phyloP scores from a whole-genome alignment of 2,329 filamentous ascomycete species.

The Cladorrhinum sp. region DNA sequence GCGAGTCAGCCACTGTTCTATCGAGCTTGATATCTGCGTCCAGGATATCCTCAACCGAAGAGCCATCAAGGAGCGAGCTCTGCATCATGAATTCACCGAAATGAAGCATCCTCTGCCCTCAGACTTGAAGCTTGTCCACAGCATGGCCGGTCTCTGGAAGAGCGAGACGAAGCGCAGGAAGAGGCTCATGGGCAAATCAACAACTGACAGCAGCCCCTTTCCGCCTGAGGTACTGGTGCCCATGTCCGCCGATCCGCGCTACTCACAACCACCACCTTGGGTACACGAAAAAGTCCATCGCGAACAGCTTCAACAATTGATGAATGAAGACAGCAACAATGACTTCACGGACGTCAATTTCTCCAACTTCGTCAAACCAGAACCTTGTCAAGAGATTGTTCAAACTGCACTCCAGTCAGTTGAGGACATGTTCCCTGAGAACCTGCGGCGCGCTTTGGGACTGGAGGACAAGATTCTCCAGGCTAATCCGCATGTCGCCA shows the following conservation, averaged over 20 bases:
- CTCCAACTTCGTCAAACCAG: constrained; percentile 59
- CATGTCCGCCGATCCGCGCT: constrained; percentile 80
- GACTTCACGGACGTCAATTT: constrained; percentile 51
- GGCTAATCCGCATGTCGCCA: constrained; percentile 34
- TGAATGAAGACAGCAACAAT: constrained; percentile 59
- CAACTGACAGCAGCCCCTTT: constrained; percentile 71
- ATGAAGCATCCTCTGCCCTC: constrained; percentile 58
- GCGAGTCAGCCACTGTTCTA: constrained; percentile 78
- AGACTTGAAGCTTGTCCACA: constrained; percentile 80
- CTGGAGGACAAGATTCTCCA: constrained; percentile 32
- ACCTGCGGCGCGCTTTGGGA: constrained; percentile 50
- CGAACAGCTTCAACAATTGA: constrained; percentile 60
- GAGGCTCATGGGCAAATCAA: constrained; percentile 61
- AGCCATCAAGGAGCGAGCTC: constrained; percentile 68
- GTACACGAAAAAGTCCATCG: constrained; percentile 86
- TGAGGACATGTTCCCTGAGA: constrained; percentile 77
- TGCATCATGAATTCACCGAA: constrained; percentile 88
- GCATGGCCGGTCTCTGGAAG: constrained; percentile 90
- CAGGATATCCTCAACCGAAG: constrained; percentile 83
- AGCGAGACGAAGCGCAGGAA: constrained; percentile 82
- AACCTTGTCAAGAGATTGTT: constrained; percentile 55
- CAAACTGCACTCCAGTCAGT: constrained; percentile 79
- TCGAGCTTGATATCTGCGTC: constrained; percentile 87
- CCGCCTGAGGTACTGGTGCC: constrained; percentile 76
- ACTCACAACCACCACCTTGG: constrained; percentile 75